Percentiles rank a stretch among this genome's conserved stretches.
Evolutionary conservation across 2,329 filamentous ascomycete species (phyloP).

Genomic region (Fusarium praegraminearum): DNA sequence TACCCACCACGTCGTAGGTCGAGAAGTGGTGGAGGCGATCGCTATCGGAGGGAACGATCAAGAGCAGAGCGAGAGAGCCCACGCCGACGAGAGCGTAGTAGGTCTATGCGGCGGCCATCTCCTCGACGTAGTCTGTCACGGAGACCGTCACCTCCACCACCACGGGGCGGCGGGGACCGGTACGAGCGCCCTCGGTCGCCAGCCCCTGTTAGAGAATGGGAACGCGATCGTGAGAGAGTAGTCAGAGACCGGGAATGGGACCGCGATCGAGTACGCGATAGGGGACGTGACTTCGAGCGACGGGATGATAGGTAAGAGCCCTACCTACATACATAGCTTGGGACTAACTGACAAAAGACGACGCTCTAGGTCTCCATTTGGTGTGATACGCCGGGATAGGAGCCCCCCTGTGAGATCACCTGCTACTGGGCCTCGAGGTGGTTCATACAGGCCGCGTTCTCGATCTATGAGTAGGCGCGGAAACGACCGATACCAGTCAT

Average conservation of each 20-base stretch:
- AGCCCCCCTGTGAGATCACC: slow-evolving; percentile 49
- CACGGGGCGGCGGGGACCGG: slow-evolving; percentile 50
- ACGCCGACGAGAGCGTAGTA: slow-evolving; percentile 53
- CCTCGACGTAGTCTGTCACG: slow-evolving; percentile 55
- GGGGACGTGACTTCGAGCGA: slow-evolving; percentile 54
- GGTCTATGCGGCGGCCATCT: slow-evolving; percentile 55
- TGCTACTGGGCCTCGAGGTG: slow-evolving; percentile 52
- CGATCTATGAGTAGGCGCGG: slow-evolving; percentile 63
- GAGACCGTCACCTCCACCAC: slow-evolving; percentile 50
- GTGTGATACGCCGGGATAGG: slow-evolving; percentile 52
- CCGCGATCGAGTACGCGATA: slow-evolving; percentile 49
- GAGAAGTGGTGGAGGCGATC: slow-evolving; percentile 56
- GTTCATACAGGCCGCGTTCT: slow-evolving; percentile 65
- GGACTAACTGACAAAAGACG: slow-evolving; percentile 55
- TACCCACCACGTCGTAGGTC: slow-evolving; percentile 58
- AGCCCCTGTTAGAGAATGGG: slow-evolving; percentile 54
- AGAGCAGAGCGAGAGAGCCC: slow-evolving; percentile 56
- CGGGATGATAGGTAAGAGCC: slow-evolving; percentile 57
- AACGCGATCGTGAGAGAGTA: slow-evolving; percentile 50
- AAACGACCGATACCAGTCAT: slow-evolving; percentile 58
- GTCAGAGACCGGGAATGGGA: slow-evolving; percentile 50
- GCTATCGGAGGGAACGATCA: slow-evolving; percentile 58
- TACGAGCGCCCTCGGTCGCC: slow-evolving; percentile 57
- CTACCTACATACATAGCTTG: neutral
- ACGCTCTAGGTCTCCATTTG: slow-evolving; percentile 67